Conservation (phyloP, 2,329 filamentous ascomycete genomes). For the Talaromyces sp. region DNA sequence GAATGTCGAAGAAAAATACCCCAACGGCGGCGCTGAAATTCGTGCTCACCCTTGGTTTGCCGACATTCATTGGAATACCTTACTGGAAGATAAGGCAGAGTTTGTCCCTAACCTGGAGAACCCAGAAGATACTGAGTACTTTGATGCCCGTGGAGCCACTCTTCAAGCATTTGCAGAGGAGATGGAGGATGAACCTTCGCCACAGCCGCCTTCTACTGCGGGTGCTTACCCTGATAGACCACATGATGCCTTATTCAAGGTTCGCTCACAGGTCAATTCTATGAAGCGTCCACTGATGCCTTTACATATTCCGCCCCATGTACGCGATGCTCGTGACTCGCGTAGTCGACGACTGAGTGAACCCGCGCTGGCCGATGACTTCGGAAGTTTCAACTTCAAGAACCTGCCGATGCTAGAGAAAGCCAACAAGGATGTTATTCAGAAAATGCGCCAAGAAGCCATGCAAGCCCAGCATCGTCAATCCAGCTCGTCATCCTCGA, state of each 20-base stretch:
- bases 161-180: constrained; percentile 92
- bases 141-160: constrained; percentile 87
- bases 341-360: constrained; percentile 88
- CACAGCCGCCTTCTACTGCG: constrained; percentile 68
- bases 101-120: constrained; percentile 93
- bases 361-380: constrained; percentile 85
- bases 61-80: constrained; percentile 82
- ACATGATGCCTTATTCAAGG: constrained; percentile 89
- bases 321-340: constrained; percentile 86
- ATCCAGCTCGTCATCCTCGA: constrained; percentile 33
- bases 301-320: constrained; percentile 92
- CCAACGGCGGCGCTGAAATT: constrained; percentile 87
- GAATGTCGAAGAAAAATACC: constrained; percentile 79
- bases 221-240: constrained; percentile 85
- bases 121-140: constrained; percentile 97
- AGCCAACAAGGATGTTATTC: constrained; percentile 97
- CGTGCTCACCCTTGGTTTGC: constrained; percentile 86
- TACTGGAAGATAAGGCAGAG: constrained; percentile 93
- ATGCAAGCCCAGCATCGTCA: constrained; percentile 68
- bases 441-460: constrained; percentile 90
- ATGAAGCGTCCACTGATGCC: constrained; percentile 93
- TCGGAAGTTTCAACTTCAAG: constrained; percentile 95
- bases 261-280: constrained; percentile 81
- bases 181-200: constrained; percentile 83
- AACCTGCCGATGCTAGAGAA: constrained; percentile 95